phyloP scores from a whole-genome alignment of 2,329 filamentous ascomycete species.

The Paecilomyces formosus region DNA sequence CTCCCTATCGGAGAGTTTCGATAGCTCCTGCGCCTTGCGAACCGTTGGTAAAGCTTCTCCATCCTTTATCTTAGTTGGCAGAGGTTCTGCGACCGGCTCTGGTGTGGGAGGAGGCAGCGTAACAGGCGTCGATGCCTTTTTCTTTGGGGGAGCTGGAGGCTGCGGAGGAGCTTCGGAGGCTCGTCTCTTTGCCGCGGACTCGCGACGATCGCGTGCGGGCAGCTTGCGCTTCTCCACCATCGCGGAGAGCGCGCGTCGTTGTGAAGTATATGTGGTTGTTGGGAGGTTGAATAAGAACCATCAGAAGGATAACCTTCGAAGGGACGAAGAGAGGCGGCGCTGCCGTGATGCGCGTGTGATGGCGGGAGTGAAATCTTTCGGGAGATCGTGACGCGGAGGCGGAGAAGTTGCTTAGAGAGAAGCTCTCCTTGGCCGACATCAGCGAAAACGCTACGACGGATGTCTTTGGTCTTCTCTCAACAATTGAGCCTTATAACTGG shows the following conservation, averaged over 20 bases:
- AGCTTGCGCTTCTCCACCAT: constrained; percentile 40
- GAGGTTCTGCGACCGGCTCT: constrained; percentile 26
- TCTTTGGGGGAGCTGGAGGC: constrained; percentile 24
- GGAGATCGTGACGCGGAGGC: constrained; percentile 3
- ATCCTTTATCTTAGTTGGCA: constrained; percentile 49
- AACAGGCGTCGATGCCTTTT: constrained; percentile 26
- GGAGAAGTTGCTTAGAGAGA: constrained; percentile 6
- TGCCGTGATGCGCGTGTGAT: not conserved
- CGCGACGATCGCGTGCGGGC: constrained; percentile 36
- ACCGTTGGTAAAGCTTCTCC: constrained; percentile 48
- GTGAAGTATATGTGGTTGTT: not conserved
- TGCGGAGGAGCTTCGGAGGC: constrained; percentile 30
- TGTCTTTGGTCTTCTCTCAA: not conserved
- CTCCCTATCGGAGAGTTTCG: constrained; percentile 41
- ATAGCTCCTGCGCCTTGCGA: constrained; percentile 39
- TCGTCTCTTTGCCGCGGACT: constrained; percentile 36
- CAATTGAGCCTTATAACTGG: not conserved
- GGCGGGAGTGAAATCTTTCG: not conserved
- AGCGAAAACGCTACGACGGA: not conserved
- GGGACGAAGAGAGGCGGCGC: not conserved
- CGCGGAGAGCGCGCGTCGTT: constrained; percentile 5
- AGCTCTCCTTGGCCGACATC: not conserved
- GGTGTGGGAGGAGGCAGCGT: constrained; percentile 19
- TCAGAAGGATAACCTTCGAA: not conserved
- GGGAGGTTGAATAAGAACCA: not conserved